Evolutionary conservation across 169 alveolate species (phyloP).

Genomic region (Babesia caballi): DNA sequence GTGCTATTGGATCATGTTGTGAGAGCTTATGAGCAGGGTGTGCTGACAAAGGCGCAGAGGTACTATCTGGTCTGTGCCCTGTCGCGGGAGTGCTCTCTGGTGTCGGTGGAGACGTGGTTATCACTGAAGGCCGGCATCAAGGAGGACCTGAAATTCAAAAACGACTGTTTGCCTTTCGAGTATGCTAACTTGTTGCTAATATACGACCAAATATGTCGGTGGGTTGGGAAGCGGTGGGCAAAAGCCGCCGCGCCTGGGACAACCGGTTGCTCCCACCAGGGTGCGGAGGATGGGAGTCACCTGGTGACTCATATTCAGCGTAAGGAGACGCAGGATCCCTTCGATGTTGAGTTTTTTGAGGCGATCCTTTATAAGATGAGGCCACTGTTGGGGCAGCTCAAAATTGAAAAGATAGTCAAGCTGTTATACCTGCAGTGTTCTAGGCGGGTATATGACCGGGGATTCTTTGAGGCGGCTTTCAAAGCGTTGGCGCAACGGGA

Average conservation of each 20-base stretch:
- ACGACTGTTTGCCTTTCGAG: constrained; percentile 25
- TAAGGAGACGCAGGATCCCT: neutral
- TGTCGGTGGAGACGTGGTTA: constrained; percentile 21
- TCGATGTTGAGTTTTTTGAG: constrained; percentile 13
- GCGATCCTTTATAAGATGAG: neutral
- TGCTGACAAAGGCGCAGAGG: constrained; percentile 40
- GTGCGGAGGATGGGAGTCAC: neutral
- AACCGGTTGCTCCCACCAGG: neutral
- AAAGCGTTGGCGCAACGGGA: neutral
- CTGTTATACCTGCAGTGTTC: constrained; percentile 29
- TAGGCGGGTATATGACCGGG: constrained; percentile 1
- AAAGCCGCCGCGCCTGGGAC: neutral
- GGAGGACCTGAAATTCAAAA: neutral
- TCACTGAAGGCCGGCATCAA: neutral
- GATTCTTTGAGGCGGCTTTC: neutral
- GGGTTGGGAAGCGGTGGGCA: constrained; percentile 16
- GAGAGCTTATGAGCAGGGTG: constrained; percentile 7
- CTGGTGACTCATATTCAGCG: neutral
- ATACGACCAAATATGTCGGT: constrained; percentile 57
- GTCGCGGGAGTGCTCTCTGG: constrained; percentile 44
- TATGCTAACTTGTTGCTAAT: constrained; percentile 50
- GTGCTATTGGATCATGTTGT: constrained; percentile 2
- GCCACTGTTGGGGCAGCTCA: constrained; percentile 23
- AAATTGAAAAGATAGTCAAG: constrained; percentile 37
- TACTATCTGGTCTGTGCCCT: constrained; percentile 40